These are phyloP conservation scores for Zoysia pacifica DNA, from an alignment of 176 grass and related monocot genomes.

Conservation along the genomic window DNA sequence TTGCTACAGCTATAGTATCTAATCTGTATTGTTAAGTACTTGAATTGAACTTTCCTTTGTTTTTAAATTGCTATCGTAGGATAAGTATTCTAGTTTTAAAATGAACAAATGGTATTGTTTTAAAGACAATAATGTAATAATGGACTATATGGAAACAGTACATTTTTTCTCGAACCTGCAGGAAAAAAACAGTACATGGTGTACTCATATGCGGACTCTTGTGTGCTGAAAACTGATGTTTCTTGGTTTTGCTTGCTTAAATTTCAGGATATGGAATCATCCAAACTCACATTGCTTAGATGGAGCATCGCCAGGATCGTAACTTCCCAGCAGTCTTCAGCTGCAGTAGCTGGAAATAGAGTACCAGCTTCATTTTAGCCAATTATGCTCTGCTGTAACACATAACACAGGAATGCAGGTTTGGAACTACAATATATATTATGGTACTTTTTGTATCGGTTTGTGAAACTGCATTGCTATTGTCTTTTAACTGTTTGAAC, in stretches of 20 bases:
- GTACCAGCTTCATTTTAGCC: conserved; percentile 20
- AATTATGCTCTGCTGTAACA: conserved; percentile 2
- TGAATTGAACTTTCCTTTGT: background rate
- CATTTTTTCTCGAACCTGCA: too few species aligned
- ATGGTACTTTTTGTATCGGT: background rate
- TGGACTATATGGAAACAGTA: too few species aligned
- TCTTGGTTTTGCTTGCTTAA: conserved; percentile 17
- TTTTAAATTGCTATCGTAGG: too few species aligned
- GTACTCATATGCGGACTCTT: background rate
- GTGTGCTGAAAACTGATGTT: background rate
- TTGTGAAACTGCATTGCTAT: conserved; percentile 3
- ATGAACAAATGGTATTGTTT: too few species aligned
- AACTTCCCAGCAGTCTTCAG: conserved; percentile 7
- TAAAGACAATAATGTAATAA: too few species aligned
- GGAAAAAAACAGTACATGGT: background rate
- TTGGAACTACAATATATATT: conserved; percentile 6
- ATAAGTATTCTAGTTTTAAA: too few species aligned
- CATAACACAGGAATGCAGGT: background rate
- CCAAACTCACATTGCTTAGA: conserved; percentile 23
- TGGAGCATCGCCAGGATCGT: conserved; percentile 28
- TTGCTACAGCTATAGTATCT: background rate
- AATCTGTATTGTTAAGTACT: background rate
- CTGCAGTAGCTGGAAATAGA: conserved; percentile 34
- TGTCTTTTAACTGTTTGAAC: background rate
- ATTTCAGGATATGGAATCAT: conserved; percentile 46